Base-by-base conservation (phyloP, 1,284 basidiomycete species). In the Tilletia walkeri region DNA sequence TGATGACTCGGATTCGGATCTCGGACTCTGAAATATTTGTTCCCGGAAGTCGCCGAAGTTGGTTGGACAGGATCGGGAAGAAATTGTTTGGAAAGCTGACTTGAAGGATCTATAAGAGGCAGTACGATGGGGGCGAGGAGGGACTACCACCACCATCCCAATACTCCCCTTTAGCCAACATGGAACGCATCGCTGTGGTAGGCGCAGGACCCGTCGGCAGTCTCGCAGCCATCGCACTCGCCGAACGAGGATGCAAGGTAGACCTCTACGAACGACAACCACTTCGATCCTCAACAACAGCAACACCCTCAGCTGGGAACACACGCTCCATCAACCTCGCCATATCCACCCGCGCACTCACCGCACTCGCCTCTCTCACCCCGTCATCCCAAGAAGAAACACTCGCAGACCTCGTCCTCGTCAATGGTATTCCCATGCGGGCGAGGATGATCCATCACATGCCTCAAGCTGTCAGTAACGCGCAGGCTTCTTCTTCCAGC, bases 141-240 rank as follows among this genome's bases (percentile, higher is more conserved):
- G 14, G 48, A 49, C 48, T n/a, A 12, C 48, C 48, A 49, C 12
- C 50, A 53, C 4, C 20, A 16, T 36, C 38, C 12, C 59, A 41
- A 34, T n/a, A 20, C 36, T 39, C 38, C 59, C 20, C 50, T 2
- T 9, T 49, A 24, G 45, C 5, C 9, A 20, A 4, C 38, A 63
- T 63, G 59, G 73, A 74, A 56, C 72, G 48, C 70, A 85, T 84
- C 0, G 84, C 87, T 47, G 84, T 88, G 67, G 85, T 88, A 34
- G 95, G 95, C 56, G 95, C 91, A 63, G 95, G 95, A 0, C 94
- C 95, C 9, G 95, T 99, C 4, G 95, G 95, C 47, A 95, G 94
- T 82, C 90, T 98, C 18, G 88, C 91, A 18, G 94, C 94, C 3
- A 88, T 95, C 63, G 89, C 91, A 65, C 87, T 99, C 61, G 91